Evolutionary conservation across 495 filamentous ascomycete genomes (phyloP).

Genomic region (Neurospora sp.): DNA sequence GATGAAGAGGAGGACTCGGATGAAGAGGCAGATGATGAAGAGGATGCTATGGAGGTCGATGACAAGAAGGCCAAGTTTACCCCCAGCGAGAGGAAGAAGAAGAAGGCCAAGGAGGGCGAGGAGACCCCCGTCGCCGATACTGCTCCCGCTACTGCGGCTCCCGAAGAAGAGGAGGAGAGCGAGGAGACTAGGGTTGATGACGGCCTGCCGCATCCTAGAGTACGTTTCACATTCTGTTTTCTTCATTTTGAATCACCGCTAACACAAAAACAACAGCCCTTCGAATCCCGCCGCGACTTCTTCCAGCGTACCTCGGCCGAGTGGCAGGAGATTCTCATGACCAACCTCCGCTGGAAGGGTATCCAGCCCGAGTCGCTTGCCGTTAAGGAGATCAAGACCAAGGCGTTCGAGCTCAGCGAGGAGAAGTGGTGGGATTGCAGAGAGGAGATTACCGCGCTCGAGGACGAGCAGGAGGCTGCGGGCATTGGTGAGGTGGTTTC

Average conservation of each 20-base stretch:
- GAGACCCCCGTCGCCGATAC: constrained; percentile 26
- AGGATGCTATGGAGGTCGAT: constrained; percentile 41
- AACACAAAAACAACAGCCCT: constrained; percentile 58
- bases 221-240: constrained; percentile 12
- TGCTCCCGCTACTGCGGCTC: constrained; percentile 16
- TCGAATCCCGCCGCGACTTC: constrained; percentile 87
- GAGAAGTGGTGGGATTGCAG: constrained; percentile 98
- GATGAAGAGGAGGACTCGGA: constrained; percentile 64
- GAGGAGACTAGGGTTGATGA: constrained; percentile 43
- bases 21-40: constrained; percentile 57
- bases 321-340: constrained; percentile 81
- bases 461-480: constrained; percentile 93
- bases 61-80: constrained; percentile 24
- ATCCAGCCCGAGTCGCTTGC: constrained; percentile 50
- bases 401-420: constrained; percentile 80
- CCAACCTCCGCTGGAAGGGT: constrained; percentile 50
- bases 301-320: constrained; percentile 77
- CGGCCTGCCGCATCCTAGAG: constrained; percentile 48
- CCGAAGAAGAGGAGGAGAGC: constrained; percentile 37
- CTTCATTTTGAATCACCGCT: constrained; percentile 3
- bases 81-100: constrained; percentile 39
- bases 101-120: constrained; percentile 20
- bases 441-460: constrained; percentile 84
- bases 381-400: constrained; percentile 84
- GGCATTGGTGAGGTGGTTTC: constrained; percentile 93